Evolutionary conservation across 495 filamentous ascomycete genomes (phyloP).

Genomic region (Talaromyces trachyspermus): DNA sequence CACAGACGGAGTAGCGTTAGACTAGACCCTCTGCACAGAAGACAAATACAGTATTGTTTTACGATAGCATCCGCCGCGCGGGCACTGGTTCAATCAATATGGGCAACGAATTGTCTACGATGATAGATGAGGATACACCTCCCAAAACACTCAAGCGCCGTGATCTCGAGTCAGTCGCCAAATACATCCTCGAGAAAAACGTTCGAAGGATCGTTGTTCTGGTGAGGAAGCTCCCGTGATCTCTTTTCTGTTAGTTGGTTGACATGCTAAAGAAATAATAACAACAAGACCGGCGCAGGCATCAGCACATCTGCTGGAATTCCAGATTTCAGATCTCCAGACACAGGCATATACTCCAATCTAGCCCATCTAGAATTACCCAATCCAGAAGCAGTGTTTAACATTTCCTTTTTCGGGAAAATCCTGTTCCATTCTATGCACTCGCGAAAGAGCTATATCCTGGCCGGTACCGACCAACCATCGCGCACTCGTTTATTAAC

Average conservation of each 20-base stretch:
- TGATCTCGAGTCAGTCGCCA: constrained; percentile 62
- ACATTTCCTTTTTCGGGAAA: constrained; percentile 77
- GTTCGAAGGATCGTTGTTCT: constrained; percentile 73
- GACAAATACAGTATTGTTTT: no score
- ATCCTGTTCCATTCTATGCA: constrained; percentile 86
- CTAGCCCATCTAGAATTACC: constrained; percentile 76
- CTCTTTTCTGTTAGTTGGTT: not conserved
- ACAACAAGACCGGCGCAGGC: constrained; percentile 38
- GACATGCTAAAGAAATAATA: not conserved
- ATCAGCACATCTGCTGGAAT: constrained; percentile 80
- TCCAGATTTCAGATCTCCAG: constrained; percentile 81
- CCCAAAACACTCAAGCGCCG: constrained; percentile 59
- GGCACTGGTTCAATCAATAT: constrained; percentile 44
- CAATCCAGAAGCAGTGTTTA: constrained; percentile 70
- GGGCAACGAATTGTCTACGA: constrained; percentile 62
- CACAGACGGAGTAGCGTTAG: no score
- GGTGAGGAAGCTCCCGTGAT: constrained; percentile 26
- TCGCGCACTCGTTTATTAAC: constrained; percentile 74
- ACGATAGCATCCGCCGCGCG: no score
- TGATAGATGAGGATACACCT: constrained; percentile 55
- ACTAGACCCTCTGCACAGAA: no score
- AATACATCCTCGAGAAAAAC: constrained; percentile 61
- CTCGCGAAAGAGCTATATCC: constrained; percentile 88
- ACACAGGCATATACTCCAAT: constrained; percentile 83
- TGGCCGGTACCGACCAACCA: constrained; percentile 79